Percentiles rank a stretch among this genome's conserved stretches.
phyloP scores from a whole-genome alignment of 78 protist species.

The Thecamonas trahens region DNA sequence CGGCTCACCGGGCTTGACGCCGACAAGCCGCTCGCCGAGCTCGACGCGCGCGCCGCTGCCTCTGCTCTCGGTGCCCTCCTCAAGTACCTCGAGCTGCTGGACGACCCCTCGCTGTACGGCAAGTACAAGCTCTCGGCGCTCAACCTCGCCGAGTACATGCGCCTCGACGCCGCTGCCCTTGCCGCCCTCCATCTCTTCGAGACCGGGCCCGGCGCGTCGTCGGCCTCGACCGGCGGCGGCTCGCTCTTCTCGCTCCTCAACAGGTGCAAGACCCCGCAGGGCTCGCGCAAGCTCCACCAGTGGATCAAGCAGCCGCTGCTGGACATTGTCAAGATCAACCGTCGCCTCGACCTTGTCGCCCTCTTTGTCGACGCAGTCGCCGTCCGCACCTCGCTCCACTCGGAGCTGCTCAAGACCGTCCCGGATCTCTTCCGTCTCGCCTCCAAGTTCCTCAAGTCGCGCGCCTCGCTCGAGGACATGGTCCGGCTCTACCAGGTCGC shows the following conservation, averaged over 20 bases:
- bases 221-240: background rate
- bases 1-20: background rate
- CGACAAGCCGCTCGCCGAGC: background rate
- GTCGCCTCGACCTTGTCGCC: constrained; percentile 50
- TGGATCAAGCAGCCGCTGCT: constrained; percentile 86
- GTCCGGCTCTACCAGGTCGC: background rate
- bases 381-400: constrained; percentile 24
- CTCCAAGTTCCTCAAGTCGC: constrained; percentile 2
- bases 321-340: constrained; percentile 39
- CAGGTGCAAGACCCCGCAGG: constrained; percentile 79
- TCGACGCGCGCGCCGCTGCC: constrained; percentile 32
- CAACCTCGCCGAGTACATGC: constrained; percentile 59
- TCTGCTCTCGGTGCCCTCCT: constrained; percentile 39
- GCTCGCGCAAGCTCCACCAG: constrained; percentile 66
- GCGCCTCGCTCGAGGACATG: background rate
- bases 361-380: constrained; percentile 25
- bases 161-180: constrained; percentile 74
- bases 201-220: background rate
- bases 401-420: constrained; percentile 1
- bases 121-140: constrained; percentile 28
- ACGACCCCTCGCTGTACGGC: constrained; percentile 27
- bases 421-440: constrained; percentile 48
- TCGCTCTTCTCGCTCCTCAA: constrained; percentile 59
- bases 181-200: constrained; percentile 55
- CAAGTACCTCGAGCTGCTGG: constrained; percentile 45